These are phyloP conservation scores for Dipodascopsis uninucleata DNA, from an alignment of 805 yeast species.

Conservation along the genomic window DNA sequence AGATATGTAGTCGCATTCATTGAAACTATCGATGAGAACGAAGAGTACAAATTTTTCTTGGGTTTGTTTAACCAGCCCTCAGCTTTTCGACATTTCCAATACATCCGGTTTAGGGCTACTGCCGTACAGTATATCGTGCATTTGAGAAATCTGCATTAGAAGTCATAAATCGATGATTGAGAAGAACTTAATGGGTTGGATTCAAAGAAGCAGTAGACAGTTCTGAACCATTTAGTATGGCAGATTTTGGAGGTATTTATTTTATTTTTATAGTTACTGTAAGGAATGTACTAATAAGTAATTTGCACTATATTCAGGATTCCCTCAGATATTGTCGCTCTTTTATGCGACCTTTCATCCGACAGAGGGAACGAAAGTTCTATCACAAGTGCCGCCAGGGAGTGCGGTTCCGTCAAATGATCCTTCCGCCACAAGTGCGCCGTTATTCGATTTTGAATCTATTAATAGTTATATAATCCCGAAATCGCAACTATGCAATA, in stretches of 20 bases:
- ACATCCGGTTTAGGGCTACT: too few species aligned
- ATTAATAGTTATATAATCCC: constrained; percentile 91
- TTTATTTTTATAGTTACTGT: neutral
- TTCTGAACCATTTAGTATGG: too few species aligned
- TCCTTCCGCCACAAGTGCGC: constrained; percentile 32
- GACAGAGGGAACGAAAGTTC: constrained; percentile 88
- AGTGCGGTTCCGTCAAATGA: constrained; percentile 38
- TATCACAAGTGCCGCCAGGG: constrained; percentile 85
- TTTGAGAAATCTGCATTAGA: too few species aligned
- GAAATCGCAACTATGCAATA: constrained; percentile 83
- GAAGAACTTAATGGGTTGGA: too few species aligned
- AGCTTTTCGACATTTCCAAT: too few species aligned
- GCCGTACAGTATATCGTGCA: too few species aligned
- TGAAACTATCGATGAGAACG: too few species aligned
- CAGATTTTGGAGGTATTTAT: constrained; percentile 19
- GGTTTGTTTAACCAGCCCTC: too few species aligned
- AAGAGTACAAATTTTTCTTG: too few species aligned
- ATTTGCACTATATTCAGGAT: constrained; percentile 44
- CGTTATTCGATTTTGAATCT: constrained; percentile 72
- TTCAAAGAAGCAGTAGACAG: too few species aligned
- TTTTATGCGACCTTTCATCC: constrained; percentile 94
- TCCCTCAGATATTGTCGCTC: constrained; percentile 81
- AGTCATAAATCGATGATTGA: too few species aligned
- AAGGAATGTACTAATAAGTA: neutral
- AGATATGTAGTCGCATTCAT: constrained; percentile 79